These are phyloP conservation scores for Paraglomus occultum DNA, from an alignment of 192 early-diverging fungal genomes.

Conservation along the genomic window DNA sequence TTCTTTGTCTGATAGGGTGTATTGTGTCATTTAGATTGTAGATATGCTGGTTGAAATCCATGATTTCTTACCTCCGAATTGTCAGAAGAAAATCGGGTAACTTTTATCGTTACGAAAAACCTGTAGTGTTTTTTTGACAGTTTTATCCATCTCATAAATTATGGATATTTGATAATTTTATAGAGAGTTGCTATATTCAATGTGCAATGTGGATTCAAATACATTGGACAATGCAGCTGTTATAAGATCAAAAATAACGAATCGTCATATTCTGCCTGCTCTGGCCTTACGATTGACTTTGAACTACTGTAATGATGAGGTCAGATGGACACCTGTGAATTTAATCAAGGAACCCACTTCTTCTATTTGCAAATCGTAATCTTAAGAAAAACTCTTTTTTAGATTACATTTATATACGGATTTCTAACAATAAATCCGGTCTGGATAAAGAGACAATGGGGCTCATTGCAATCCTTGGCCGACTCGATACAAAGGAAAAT, in stretches of 20 bases:
- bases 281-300: slow-evolving; percentile 1
- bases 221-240: neutral
- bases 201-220: neutral
- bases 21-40: neutral
- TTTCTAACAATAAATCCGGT: neutral
- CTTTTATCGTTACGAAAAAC: neutral
- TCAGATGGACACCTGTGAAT: neutral
- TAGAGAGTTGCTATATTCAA: neutral
- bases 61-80: neutral
- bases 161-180: neutral
- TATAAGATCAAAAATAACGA: neutral
- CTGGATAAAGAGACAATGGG: neutral
- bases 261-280: slow-evolving; percentile 14
- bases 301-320: slow-evolving; percentile 3
- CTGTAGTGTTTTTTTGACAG: neutral
- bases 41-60: neutral
- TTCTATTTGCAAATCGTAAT: neutral
- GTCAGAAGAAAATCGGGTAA: neutral
- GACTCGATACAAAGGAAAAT: neutral
- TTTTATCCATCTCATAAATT: neutral
- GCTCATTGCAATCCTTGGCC: neutral
- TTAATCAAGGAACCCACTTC: neutral
- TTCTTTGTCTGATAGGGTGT: too few relatives aligned
- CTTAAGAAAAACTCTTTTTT: neutral
- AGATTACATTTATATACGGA: slow-evolving; percentile 10